Conservation (phyloP, 2,329 filamentous ascomycete genomes). For the Ceratocystis eucalypticola region DNA sequence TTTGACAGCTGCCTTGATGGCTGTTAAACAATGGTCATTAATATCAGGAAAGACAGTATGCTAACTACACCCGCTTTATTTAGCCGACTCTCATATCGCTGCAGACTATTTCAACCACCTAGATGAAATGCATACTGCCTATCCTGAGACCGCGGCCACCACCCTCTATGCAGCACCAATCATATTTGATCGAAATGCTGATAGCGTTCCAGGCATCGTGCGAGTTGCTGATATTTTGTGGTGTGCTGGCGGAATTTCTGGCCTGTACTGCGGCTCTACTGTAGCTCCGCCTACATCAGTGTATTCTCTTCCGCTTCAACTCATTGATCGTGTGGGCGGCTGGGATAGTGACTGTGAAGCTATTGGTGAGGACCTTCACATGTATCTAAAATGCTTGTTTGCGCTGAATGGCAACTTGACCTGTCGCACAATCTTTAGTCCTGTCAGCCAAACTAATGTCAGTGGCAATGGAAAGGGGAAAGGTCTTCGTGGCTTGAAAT, state of each 20-base stretch:
- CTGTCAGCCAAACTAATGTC: conserved; percentile 61
- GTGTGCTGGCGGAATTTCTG: conserved; percentile 57
- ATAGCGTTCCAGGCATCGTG: conserved; percentile 52
- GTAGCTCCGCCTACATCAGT: conserved; percentile 61
- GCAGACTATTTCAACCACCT: conserved; percentile 54
- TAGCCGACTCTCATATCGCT: conserved; percentile 58
- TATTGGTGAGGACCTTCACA: conserved; percentile 64
- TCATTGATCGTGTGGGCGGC: conserved; percentile 55
- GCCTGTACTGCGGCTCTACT: conserved; percentile 48
- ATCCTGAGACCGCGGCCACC: conserved; percentile 46
- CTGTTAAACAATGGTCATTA: background rate
- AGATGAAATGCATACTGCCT: conserved; percentile 46
- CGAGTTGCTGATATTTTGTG: conserved; percentile 60
- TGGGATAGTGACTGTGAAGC: conserved; percentile 60
- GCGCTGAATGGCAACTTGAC: conserved; percentile 56
- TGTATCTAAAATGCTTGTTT: conserved; percentile 69
- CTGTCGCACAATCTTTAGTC: conserved; percentile 49
- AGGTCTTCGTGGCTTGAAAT: conserved; percentile 39
- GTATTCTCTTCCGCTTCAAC: conserved; percentile 53
- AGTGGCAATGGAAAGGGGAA: conserved; percentile 42
- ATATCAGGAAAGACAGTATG: background rate
- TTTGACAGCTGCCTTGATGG: background rate
- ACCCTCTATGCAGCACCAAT: conserved; percentile 58
- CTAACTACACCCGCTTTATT: conserved; percentile 18
- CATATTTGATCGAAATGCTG: conserved; percentile 61